These are phyloP conservation scores for Phytopythium sindhum DNA, from an alignment of 352 stramenopile genomes.

Conservation along the genomic window DNA sequence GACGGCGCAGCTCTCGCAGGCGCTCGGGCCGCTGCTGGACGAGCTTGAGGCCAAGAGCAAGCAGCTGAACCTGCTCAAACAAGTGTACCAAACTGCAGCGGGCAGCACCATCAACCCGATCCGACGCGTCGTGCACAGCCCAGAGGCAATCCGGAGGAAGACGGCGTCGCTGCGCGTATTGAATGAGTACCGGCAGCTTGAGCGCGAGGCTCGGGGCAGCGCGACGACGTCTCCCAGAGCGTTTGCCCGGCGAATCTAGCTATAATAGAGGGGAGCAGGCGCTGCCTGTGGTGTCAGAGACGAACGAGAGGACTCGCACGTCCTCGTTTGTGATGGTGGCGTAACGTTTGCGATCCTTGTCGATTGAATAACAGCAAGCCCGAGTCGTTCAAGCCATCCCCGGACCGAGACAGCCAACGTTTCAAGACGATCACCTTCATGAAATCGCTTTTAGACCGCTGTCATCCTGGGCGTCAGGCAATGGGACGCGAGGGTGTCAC, in stretches of 20 bases:
- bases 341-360: neutral
- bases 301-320: too few species aligned
- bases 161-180: slow-evolving; percentile 61
- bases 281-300: too few species aligned
- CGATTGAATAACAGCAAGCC: too few species aligned
- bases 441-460: neutral
- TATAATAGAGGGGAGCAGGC: too few species aligned
- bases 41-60: slow-evolving; percentile 66
- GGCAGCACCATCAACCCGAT: slow-evolving; percentile 59
- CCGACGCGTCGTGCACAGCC: slow-evolving; percentile 44
- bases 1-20: slow-evolving; percentile 35
- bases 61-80: slow-evolving; percentile 63
- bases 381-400: too few species aligned
- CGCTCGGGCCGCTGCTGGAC: slow-evolving; percentile 44
- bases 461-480: neutral
- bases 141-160: slow-evolving; percentile 55
- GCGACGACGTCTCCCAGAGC: neutral
- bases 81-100: slow-evolving; percentile 52
- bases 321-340: neutral
- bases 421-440: neutral
- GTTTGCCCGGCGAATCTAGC: neutral
- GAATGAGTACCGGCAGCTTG: slow-evolving; percentile 63
- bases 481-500: neutral
- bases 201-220: slow-evolving; percentile 27
- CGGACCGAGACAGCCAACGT: too few species aligned